Evolutionary conservation across 2,329 filamentous ascomycete genomes (phyloP).

Genomic region (Aspergillus ochraceoroseus): DNA sequence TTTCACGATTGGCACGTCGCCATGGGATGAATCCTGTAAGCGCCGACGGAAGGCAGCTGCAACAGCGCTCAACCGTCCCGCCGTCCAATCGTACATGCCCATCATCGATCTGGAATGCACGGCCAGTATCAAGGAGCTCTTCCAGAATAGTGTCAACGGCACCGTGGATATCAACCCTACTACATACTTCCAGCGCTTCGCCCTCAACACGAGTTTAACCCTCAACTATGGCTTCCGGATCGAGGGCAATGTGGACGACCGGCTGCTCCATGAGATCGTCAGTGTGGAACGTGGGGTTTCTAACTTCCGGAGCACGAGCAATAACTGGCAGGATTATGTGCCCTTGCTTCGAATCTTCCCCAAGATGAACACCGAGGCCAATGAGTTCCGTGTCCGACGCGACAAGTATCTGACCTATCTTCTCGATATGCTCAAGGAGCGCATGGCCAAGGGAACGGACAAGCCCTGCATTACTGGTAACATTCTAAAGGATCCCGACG

Average conservation of each 20-base stretch:
- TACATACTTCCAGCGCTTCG: slow-evolving; percentile 68
- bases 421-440: slow-evolving; percentile 56
- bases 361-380: slow-evolving; percentile 57
- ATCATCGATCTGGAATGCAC: slow-evolving; percentile 73
- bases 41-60: slow-evolving; percentile 70
- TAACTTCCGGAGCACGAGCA: slow-evolving; percentile 71
- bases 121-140: slow-evolving; percentile 66
- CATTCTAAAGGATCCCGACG: slow-evolving; percentile 65
- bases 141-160: slow-evolving; percentile 60
- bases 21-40: slow-evolving; percentile 79
- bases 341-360: slow-evolving; percentile 64
- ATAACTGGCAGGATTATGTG: slow-evolving; percentile 84
- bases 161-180: slow-evolving; percentile 63
- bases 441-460: slow-evolving; percentile 59
- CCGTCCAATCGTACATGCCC: slow-evolving; percentile 73
- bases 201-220: slow-evolving; percentile 70
- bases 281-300: slow-evolving; percentile 70
- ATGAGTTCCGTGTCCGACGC: slow-evolving; percentile 62
- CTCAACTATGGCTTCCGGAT: slow-evolving; percentile 77
- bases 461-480: slow-evolving; percentile 66
- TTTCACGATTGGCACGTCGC: slow-evolving; percentile 77
- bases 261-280: slow-evolving; percentile 66
- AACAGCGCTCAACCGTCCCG: slow-evolving; percentile 70
- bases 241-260: slow-evolving; percentile 62
- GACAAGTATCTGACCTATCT: slow-evolving; percentile 61